Conservation (phyloP, 2,329 filamentous ascomycete species). For the Aspergillus sp. region DNA sequence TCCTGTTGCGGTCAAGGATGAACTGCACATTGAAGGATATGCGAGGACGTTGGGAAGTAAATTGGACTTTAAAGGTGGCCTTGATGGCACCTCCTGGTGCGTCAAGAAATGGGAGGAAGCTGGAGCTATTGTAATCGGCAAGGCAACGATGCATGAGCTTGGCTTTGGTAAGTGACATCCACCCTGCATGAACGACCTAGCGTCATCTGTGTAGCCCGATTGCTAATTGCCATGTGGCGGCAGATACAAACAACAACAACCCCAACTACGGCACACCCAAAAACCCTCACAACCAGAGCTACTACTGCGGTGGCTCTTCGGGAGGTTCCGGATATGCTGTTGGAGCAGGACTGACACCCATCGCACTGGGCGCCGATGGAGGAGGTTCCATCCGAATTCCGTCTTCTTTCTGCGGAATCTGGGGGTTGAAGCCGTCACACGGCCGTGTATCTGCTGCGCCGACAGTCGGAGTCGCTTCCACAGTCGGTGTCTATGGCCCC, state of each 20-base stretch:
- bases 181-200: no score
- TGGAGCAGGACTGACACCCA: conserved; percentile 66
- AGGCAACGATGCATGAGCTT: conserved; percentile 75
- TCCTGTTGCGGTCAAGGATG: conserved; percentile 79
- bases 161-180: conserved; percentile 53
- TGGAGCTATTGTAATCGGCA: conserved; percentile 71
- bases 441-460: conserved; percentile 61
- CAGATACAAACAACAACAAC: conserved; percentile 80
- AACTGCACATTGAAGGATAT: conserved; percentile 68
- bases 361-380: conserved; percentile 67
- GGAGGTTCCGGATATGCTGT: conserved; percentile 71
- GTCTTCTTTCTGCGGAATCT: conserved; percentile 70
- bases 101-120: conserved; percentile 66
- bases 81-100: conserved; percentile 62
- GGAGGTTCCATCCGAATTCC: conserved; percentile 74
- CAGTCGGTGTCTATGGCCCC: conserved; percentile 66
- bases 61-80: conserved; percentile 50
- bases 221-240: conserved; percentile 1
- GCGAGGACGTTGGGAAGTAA: conserved; percentile 61
- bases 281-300: conserved; percentile 71
- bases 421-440: conserved; percentile 75
- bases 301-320: conserved; percentile 78
- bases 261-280: conserved; percentile 66
- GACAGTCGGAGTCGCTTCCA: conserved; percentile 54
- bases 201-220: background rate